Evolutionary conservation across 164 flowering plant genomes (phyloP).

Genomic region (Macadamia tetraphylla): DNA sequence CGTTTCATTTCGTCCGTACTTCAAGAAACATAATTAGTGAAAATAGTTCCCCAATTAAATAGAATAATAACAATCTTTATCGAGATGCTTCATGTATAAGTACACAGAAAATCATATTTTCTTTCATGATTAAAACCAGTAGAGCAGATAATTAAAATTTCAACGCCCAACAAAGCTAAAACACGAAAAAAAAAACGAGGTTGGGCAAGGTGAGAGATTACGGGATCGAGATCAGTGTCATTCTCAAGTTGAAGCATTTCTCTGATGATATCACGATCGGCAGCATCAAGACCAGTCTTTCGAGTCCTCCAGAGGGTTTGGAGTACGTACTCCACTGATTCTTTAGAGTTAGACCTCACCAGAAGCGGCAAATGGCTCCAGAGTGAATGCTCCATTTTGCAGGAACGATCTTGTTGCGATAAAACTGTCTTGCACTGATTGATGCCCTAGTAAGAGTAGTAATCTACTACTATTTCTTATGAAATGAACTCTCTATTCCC

Average conservation of each 20-base stretch:
- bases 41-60: no score
- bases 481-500: no score
- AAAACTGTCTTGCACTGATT: neutral
- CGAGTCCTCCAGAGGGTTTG: constrained; percentile 74
- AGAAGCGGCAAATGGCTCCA: constrained; percentile 70
- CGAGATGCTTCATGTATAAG: neutral
- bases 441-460: neutral
- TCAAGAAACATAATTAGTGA: no score
- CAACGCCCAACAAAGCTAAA: no score
- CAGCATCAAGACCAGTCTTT: constrained; percentile 57
- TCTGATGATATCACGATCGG: constrained; percentile 51
- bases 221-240: constrained; percentile 51
- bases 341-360: constrained; percentile 59
- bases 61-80: no score
- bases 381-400: constrained; percentile 36
- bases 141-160: neutral
- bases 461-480: no score
- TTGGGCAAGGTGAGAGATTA: no score
- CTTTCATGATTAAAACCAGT: neutral
- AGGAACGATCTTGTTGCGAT: neutral
- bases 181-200: no score
- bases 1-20: no score
- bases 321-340: constrained; percentile 61
- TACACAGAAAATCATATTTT: no score
- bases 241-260: constrained; percentile 51